A percentile compares a stretch with the other conserved stretches of the same genome.
phyloP scores from a whole-genome alignment of 2,329 filamentous ascomycete genomes.

The Alternaria novae-zelandiae region DNA sequence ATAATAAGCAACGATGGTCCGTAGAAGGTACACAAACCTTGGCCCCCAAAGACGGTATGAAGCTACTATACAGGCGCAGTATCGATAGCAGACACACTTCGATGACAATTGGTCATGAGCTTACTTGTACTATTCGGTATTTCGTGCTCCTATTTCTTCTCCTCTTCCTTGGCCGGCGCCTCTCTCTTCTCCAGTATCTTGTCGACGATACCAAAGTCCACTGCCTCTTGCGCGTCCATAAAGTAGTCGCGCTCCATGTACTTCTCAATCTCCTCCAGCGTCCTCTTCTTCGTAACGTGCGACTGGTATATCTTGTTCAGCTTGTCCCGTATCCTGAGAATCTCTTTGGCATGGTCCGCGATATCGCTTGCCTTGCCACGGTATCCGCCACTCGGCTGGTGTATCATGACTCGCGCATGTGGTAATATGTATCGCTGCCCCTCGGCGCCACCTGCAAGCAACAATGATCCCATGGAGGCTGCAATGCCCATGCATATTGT shows the following conservation, averaged over 20 bases:
- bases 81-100: not conserved
- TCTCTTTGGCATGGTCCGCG: constrained; percentile 96
- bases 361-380: constrained; percentile 78
- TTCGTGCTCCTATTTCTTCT: constrained; percentile 13
- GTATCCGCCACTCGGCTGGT: constrained; percentile 85
- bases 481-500: constrained; percentile 96
- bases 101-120: not conserved
- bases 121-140: not conserved
- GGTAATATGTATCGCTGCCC: constrained; percentile 88
- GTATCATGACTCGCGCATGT: constrained; percentile 96
- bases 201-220: constrained; percentile 90
- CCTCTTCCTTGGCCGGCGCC: constrained; percentile 49
- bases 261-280: constrained; percentile 82
- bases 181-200: constrained; percentile 76
- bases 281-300: constrained; percentile 82
- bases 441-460: constrained; percentile 83
- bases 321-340: constrained; percentile 81
- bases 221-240: constrained; percentile 84
- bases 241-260: constrained; percentile 98
- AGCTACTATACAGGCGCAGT: not conserved
- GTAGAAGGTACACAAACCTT: not conserved
- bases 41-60: not conserved
- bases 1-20: not conserved
- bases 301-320: constrained; percentile 88
- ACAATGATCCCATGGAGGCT: constrained; percentile 89